Base-by-base conservation (phyloP, 805 yeast genomes). In the Wickerhamiella azymoides region DNA sequence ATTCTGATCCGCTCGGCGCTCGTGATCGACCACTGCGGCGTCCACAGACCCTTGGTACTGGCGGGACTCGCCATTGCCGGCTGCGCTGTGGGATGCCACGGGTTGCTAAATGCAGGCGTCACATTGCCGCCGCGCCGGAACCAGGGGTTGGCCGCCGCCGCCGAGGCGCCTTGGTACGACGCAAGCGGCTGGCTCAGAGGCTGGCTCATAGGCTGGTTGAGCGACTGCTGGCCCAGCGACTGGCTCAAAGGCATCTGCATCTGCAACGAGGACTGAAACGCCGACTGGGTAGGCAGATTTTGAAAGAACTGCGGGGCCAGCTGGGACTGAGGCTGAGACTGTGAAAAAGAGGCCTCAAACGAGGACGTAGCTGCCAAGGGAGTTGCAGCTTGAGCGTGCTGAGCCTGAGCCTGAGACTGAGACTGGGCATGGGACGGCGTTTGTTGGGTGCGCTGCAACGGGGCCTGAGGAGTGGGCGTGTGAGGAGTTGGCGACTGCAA, bases 1-100 rank as follows among this genome's bases (percentile, higher is more conserved):
- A 47, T 36, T 10, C 50, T 45, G 10, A 61, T 50, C 19, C 46
- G 50, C 14, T 44, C 52, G 8, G 35, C 35, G 32, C 40, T 33
- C 30, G 39, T 13, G 33, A 14, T 30, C 16, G 33, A 30, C 33
- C 33, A 30, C 33, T 30, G 33, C 14, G 33, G 33, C 16, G 33
- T n/a, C 33, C 33, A 30, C 33, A 30, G 33, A 3, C 33, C 33
- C 33, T 30, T 30, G 33, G 33, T 13, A n/a, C 14, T n/a, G 9
- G 30, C 30, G 4, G 30, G n/a, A 17, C 10, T 13, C 10, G 24
- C 11, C 11, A 24, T 24, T 6, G 24, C 24, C 6, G 21, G 37
- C 24, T 5, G 19, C 24, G 24, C 13, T 2, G 24, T 17, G 16
- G 11, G 21, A 9, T 35, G 37, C 37, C 24, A 17, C 24, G 37